These are phyloP conservation scores for Hortaea werneckii DNA, from an alignment of 2,329 filamentous ascomycete genomes.

Conservation along the genomic window DNA sequence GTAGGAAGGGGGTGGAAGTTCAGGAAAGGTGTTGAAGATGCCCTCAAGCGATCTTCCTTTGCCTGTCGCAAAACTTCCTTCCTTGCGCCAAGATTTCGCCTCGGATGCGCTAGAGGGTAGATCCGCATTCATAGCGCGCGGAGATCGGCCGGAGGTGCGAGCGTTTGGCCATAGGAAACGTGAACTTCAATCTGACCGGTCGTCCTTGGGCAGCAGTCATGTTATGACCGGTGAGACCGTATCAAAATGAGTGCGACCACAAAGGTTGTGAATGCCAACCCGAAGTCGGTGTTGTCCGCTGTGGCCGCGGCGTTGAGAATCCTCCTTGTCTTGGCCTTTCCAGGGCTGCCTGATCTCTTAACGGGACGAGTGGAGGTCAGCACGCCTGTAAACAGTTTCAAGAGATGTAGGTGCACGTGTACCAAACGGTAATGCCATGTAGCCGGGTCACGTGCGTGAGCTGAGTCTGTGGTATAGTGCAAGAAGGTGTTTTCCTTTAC, in stretches of 20 bases:
- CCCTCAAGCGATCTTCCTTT: not conserved
- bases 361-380: slow-evolving; percentile 92
- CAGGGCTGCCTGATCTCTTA: slow-evolving; percentile 71
- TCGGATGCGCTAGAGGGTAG: not conserved
- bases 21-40: too few species aligned
- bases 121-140: not conserved
- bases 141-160: not conserved
- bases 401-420: slow-evolving; percentile 58
- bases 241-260: slow-evolving; percentile 6
- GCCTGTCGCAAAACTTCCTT: slow-evolving; percentile 4
- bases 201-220: not conserved
- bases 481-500: slow-evolving; percentile 94
- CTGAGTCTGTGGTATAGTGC: slow-evolving; percentile 49
- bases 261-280: slow-evolving; percentile 22
- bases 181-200: not conserved
- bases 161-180: not conserved
- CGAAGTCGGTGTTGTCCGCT: slow-evolving; percentile 58
- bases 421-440: not conserved
- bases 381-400: slow-evolving; percentile 95
- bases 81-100: slow-evolving; percentile 3
- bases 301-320: slow-evolving; percentile 71
- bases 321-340: slow-evolving; percentile 69
- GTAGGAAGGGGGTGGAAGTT: not conserved
- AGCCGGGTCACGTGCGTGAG: slow-evolving; percentile 14
- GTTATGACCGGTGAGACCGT: not conserved